These are phyloP conservation scores for Paspalum notatum DNA, from an alignment of 176 grass and related monocot species.

Conservation along the genomic window DNA sequence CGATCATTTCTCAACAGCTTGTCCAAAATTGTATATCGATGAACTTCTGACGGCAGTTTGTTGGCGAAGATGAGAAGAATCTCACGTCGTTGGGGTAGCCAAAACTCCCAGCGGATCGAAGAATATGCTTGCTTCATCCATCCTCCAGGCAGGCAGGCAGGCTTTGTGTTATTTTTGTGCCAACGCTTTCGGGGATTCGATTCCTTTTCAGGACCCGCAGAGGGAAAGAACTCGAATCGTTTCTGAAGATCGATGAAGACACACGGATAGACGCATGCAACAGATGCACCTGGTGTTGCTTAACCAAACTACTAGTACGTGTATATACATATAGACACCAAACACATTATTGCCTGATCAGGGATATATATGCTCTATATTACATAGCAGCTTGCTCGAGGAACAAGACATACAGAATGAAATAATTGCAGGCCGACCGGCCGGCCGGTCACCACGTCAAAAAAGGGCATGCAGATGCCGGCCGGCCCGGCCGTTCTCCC, in stretches of 20 bases:
- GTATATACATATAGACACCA: too few relatives aligned
- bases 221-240: too few relatives aligned
- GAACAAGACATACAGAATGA: constrained; percentile 18
- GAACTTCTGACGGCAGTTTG: neutral
- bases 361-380: too few relatives aligned
- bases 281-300: too few relatives aligned
- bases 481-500: neutral
- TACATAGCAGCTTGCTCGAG: neutral
- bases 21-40: too few relatives aligned
- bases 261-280: too few relatives aligned
- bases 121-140: neutral
- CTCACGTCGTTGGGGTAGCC: neutral
- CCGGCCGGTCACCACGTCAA: neutral
- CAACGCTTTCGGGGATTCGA: neutral
- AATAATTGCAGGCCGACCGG: constrained; percentile 24
- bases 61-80: neutral
- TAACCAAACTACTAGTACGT: too few relatives aligned
- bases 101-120: neutral
- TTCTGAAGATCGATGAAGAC: too few relatives aligned
- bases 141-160: neutral
- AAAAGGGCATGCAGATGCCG: constrained; percentile 7
- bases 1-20: too few relatives aligned
- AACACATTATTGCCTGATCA: too few relatives aligned
- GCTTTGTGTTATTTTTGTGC: neutral
- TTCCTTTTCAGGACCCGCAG: neutral